Base-by-base conservation (phyloP, 805 yeast genomes). In the Kodamaea fukazawae region DNA sequence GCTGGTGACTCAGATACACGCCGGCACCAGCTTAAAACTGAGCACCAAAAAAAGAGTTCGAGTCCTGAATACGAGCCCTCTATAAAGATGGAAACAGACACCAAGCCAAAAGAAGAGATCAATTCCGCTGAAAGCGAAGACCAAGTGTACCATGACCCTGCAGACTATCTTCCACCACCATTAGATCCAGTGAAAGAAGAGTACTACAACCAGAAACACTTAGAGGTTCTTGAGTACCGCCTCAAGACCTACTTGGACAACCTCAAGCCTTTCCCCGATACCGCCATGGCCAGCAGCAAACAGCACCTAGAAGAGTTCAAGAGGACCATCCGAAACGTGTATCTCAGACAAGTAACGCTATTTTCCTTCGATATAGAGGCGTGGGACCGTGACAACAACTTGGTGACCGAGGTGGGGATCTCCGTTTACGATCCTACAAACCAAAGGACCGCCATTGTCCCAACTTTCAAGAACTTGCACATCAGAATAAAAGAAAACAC, bases 341-440 rank as follows among this genome's bases (percentile, higher is more conserved):
- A 53, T 29, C 30, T 61, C 10, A 45, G 43, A 32, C 22, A 34
- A 20, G 14, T 26, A 7, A 17, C 29, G 3, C 58, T 73, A n/a
- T 61, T 78, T 36, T 63, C 74, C 10, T 56, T 79, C 32, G 85
- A 79, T 53, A 61, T 77, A 2, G 86, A 79, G 52, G 83, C 83
- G 0, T 77, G 57, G 60, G 85, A 79, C 49, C 44, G 49, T 16
- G 57, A 72, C 45, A 60, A 58, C 10, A 50, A 60, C 14, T 42
- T 57, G 6, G 61, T 79, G 6, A 78, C 83, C 0, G 85, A 79
- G 49, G 68, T 79, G 33, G 85, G 85, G 1, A 62, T 79, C 2
- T 60, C 79, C 4, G 70, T 79, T 2, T 77, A 68, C 51, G 82
- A 79, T 47, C 83, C 84, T 4, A 51, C 73, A 16, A 64, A 58